Conservation (phyloP, 2,329 filamentous ascomycete genomes). For the Pseudomassariella vexata region DNA sequence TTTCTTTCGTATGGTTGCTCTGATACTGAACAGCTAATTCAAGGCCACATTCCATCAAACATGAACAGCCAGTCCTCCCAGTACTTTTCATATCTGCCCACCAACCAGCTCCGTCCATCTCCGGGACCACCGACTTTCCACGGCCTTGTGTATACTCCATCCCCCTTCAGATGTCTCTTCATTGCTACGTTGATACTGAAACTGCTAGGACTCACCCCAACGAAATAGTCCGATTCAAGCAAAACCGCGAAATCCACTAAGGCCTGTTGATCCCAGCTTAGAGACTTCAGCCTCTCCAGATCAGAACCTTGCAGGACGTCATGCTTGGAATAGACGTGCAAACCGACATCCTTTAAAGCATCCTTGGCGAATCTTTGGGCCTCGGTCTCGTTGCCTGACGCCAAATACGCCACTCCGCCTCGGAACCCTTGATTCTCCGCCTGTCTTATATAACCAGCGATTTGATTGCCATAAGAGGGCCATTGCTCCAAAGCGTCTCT, state of each 20-base stretch:
- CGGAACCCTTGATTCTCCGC: slow-evolving; percentile 24
- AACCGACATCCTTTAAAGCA: slow-evolving; percentile 18
- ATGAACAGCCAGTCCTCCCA: slow-evolving; percentile 45
- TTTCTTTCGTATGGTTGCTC: no score
- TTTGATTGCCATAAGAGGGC: slow-evolving; percentile 36
- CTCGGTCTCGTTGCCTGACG: slow-evolving; percentile 36
- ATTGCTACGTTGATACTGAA: slow-evolving; percentile 41
- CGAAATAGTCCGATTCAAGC: slow-evolving; percentile 30
- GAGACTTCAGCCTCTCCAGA: slow-evolving; percentile 19
- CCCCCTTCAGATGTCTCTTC: slow-evolving; percentile 33
- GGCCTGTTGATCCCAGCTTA: slow-evolving; percentile 38
- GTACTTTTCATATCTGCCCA: slow-evolving; percentile 35
- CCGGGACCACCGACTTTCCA: slow-evolving; percentile 33
- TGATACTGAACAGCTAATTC: no score
- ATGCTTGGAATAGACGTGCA: slow-evolving; percentile 31
- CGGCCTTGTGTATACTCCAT: slow-evolving; percentile 31
- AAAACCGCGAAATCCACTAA: slow-evolving; percentile 35
- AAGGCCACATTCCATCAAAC: slow-evolving; percentile 37
- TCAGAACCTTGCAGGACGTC: slow-evolving; percentile 22
- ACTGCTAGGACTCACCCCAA: slow-evolving; percentile 39
- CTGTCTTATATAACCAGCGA: slow-evolving; percentile 27
- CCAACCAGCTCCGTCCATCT: slow-evolving; percentile 34
- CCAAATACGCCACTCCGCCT: slow-evolving; percentile 32
- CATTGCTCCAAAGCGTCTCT: slow-evolving; percentile 36
- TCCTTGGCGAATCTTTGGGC: slow-evolving; percentile 25